A percentile compares a stretch with the other conserved stretches of the same genome.
phyloP scores from a whole-genome alignment of 1,139 yeast species.

The Candida dubliniensis region DNA sequence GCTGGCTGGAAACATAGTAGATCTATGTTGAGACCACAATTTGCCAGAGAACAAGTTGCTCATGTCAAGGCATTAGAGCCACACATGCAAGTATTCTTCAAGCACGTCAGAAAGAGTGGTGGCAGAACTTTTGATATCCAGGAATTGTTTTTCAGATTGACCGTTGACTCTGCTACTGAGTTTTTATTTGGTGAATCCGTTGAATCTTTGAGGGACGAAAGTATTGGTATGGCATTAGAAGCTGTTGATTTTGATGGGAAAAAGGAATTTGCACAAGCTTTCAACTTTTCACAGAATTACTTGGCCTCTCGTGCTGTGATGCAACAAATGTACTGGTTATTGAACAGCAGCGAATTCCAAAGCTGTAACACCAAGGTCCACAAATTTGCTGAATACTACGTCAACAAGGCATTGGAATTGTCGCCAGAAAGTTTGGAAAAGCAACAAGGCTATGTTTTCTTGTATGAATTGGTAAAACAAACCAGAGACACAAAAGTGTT shows the following conservation, averaged over 20 bases:
- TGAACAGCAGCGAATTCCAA: constrained; percentile 34
- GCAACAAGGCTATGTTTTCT: constrained; percentile 47
- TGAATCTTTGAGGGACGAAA: constrained; percentile 34
- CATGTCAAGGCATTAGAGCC: constrained; percentile 49
- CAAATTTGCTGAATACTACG: constrained; percentile 32
- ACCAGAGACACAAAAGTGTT: constrained; percentile 50
- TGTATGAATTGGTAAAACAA: constrained; percentile 51
- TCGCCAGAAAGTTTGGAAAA: constrained; percentile 33
- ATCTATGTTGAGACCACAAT: constrained; percentile 59
- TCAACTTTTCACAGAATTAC: constrained; percentile 39
- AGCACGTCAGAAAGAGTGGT: constrained; percentile 27
- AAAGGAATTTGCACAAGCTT: constrained; percentile 42
- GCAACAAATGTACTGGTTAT: constrained; percentile 35
- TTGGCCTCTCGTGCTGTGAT: constrained; percentile 39
- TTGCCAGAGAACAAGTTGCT: constrained; percentile 54
- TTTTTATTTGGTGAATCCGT: constrained; percentile 59
- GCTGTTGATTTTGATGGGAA: constrained; percentile 28
- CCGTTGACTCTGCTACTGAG: constrained; percentile 60
- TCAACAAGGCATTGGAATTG: constrained; percentile 28
- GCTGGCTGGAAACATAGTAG: constrained; percentile 60
- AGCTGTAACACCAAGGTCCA: constrained; percentile 31
- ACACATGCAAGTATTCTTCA: constrained; percentile 42
- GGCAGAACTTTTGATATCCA: constrained; percentile 48
- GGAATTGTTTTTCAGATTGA: constrained; percentile 47
- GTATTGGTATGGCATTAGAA: constrained; percentile 18